Conservation (phyloP, 2,329 filamentous ascomycete species). For the Cadophora sp. region DNA sequence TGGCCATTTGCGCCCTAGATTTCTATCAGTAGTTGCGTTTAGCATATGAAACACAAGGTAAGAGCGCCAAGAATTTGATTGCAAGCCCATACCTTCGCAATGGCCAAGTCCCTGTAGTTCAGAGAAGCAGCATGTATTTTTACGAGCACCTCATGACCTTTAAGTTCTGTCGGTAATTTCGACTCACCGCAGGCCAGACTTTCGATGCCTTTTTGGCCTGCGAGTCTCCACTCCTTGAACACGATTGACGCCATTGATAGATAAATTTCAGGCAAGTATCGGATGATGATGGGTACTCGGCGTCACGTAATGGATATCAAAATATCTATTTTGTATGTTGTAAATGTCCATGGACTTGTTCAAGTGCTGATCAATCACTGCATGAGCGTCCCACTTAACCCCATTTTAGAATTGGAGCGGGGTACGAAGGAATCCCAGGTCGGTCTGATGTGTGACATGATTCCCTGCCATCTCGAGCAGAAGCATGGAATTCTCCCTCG, state of each 20-base stretch:
- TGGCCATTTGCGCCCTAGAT: not conserved
- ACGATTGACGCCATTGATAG: constrained; percentile 27
- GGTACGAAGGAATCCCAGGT: not conserved
- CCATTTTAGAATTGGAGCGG: not conserved
- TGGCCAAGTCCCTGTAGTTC: constrained; percentile 45
- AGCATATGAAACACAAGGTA: no score
- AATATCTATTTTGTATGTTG: no score
- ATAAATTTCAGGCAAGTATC: no score
- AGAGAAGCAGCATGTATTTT: constrained; percentile 48
- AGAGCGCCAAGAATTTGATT: no score
- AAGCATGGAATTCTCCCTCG: no score
- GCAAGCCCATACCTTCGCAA: constrained; percentile 35
- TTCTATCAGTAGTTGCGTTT: no score
- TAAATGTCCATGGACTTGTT: not conserved
- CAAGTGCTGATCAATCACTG: not conserved
- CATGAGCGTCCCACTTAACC: not conserved
- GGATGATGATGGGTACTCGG: not conserved
- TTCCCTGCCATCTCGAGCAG: no score
- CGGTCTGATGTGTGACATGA: no score
- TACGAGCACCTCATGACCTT: constrained; percentile 58
- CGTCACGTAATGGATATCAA: no score
- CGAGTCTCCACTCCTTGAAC: constrained; percentile 60
- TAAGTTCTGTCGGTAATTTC: constrained; percentile 43
- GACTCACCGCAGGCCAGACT: constrained; percentile 50
- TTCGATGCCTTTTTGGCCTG: constrained; percentile 54